Conservation (phyloP, 2,329 filamentous ascomycete species). For the Cercospora canescens region DNA sequence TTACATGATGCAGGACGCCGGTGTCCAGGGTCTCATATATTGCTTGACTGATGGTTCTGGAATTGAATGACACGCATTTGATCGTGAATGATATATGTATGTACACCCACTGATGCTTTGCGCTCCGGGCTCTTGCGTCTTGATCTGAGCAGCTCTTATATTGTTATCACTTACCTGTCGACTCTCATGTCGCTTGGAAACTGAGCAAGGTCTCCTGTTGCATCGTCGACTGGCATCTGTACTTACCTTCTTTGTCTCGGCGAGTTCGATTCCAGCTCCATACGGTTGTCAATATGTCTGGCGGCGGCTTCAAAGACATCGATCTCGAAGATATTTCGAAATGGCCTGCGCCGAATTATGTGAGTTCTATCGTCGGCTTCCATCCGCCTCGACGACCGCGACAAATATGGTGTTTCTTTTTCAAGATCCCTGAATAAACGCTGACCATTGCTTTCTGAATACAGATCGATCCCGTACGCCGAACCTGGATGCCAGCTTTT, state of each 20-base stretch:
- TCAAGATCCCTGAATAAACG: no score
- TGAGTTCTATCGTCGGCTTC: not conserved
- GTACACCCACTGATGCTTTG: not conserved
- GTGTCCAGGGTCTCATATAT: not conserved
- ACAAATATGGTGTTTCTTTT: no score
- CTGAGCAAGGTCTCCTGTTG: not conserved
- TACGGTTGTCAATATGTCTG: not conserved
- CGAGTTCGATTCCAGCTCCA: not conserved
- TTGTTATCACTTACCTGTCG: not conserved
- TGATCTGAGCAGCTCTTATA: not conserved
- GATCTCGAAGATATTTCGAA: not conserved
- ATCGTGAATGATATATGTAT: not conserved
- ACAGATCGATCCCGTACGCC: conserved; percentile 17
- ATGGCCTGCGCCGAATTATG: conserved; percentile 15
- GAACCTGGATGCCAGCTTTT: conserved; percentile 29
- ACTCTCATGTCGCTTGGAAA: not conserved
- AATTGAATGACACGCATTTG: not conserved
- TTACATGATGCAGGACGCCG: conserved; percentile 9
- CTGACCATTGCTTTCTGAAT: not conserved
- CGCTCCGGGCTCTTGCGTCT: not conserved
- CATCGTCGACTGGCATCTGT: not conserved
- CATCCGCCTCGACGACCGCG: conserved; percentile 8
- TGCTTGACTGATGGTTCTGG: not conserved
- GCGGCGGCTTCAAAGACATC: not conserved
- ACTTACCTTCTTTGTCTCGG: not conserved